A percentile compares a stretch with the other conserved stretches of the same genome.
These are phyloP conservation scores for Hevea brasiliensis DNA, from an alignment of 345 rosid species.

Conservation along the genomic window DNA sequence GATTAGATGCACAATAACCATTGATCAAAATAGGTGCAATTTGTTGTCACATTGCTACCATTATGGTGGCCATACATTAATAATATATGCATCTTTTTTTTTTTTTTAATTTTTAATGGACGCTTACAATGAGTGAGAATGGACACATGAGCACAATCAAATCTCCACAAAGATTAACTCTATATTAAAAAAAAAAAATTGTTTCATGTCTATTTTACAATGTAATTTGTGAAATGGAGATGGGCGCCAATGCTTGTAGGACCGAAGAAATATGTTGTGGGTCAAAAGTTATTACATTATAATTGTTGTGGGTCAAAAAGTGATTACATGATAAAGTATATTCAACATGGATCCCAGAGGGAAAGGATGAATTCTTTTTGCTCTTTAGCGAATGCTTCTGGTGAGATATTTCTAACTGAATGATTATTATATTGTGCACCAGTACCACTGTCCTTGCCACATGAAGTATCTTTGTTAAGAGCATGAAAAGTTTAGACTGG, in stretches of 20 bases:
- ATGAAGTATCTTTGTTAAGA: not conserved
- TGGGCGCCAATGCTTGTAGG: constrained; percentile 17
- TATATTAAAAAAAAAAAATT: constrained; percentile 5
- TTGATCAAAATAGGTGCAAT: constrained; percentile 10
- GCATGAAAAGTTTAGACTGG: not conserved
- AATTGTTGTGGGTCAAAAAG: constrained; percentile 9
- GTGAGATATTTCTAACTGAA: constrained; percentile 16
- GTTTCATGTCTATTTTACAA: constrained; percentile 10
- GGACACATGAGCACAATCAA: constrained; percentile 1
- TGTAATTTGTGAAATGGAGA: constrained; percentile 15
- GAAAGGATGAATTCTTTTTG: constrained; percentile 1
- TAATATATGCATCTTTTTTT: not conserved
- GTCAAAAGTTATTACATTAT: constrained; percentile 5
- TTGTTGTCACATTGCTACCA: constrained; percentile 3
- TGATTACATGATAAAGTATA: not conserved
- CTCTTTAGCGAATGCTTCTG: constrained; percentile 18
- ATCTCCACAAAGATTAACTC: constrained; percentile 10
- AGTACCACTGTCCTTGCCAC: constrained; percentile 3
- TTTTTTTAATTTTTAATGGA: constrained; percentile 21
- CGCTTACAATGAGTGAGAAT: constrained; percentile 1
- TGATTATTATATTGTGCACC: constrained; percentile 4
- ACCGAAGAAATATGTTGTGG: constrained; percentile 17
- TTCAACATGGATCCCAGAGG: constrained; percentile 5
- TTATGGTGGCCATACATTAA: not conserved
- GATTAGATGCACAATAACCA: constrained; percentile 8